A percentile compares a stretch with the other conserved stretches of the same genome.
Conservation (phyloP, 768 basidiomycete species). For the Leccinum subgranulosum region DNA sequence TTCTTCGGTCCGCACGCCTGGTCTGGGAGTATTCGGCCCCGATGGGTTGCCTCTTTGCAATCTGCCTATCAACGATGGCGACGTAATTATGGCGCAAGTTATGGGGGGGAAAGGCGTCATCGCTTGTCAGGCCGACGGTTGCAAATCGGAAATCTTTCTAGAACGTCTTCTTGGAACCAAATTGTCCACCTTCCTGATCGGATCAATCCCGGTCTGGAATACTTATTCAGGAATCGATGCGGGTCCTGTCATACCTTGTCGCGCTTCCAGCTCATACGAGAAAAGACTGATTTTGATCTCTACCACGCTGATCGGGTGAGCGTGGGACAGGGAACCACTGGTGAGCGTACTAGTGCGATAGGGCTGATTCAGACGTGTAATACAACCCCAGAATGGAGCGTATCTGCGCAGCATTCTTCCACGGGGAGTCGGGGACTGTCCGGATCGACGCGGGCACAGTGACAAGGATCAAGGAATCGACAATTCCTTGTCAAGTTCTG, state of each 20-base stretch:
- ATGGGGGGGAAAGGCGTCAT: constrained; percentile 13
- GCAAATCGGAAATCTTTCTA: constrained; percentile 7
- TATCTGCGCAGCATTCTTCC: constrained; percentile 31
- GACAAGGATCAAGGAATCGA: constrained; percentile 55
- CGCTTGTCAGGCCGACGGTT: neutral
- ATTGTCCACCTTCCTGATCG: constrained; percentile 25
- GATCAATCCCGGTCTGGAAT: neutral
- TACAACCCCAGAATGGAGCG: no score
- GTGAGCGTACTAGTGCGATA: no score
- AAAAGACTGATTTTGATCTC: constrained; percentile 69
- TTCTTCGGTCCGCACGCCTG: constrained; percentile 31
- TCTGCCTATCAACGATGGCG: constrained; percentile 37
- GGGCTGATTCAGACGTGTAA: no score
- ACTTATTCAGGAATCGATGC: neutral
- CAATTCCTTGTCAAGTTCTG: constrained; percentile 43
- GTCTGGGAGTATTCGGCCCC: no score
- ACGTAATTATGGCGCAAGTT: constrained; percentile 43
- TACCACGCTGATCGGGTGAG: constrained; percentile 54
- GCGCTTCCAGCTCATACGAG: constrained; percentile 51
- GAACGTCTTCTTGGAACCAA: constrained; percentile 42
- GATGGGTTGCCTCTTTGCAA: constrained; percentile 32
- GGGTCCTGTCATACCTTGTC: constrained; percentile 30
- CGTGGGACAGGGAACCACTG: neutral
- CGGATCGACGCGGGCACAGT: constrained; percentile 46
- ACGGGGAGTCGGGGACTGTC: constrained; percentile 30